A percentile compares a stretch with the other conserved stretches of the same genome.
phyloP scores from a whole-genome alignment of 2,329 filamentous ascomycete genomes.

The Akanthomyces muscarius region DNA sequence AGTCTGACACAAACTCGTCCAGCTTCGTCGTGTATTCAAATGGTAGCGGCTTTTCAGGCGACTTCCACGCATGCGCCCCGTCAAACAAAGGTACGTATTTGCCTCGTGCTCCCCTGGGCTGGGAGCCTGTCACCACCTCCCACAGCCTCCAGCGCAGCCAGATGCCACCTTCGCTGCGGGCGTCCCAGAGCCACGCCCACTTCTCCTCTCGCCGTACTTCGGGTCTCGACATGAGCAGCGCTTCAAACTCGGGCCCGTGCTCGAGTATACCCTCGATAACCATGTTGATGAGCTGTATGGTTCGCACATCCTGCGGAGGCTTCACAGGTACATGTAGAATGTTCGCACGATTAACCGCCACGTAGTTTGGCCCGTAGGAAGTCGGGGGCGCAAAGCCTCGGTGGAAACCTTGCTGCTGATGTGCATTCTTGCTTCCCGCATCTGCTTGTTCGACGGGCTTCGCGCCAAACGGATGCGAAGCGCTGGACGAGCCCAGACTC shows the following conservation, averaged over 20 bases:
- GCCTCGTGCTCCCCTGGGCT: constrained; percentile 41
- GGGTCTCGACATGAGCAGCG: constrained; percentile 80
- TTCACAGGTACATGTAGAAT: constrained; percentile 68
- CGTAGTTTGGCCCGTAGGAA: constrained; percentile 52
- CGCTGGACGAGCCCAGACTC: constrained; percentile 32
- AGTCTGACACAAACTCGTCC: constrained; percentile 76
- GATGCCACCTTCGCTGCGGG: constrained; percentile 70
- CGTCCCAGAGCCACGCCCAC: constrained; percentile 93
- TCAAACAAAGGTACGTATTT: constrained; percentile 69
- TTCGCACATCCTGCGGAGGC: constrained; percentile 71
- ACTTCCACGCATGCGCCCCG: constrained; percentile 70
- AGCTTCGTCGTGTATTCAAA: constrained; percentile 78
- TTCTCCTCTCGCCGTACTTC: constrained; percentile 82
- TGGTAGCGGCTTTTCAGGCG: constrained; percentile 66
- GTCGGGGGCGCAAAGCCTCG: constrained; percentile 72
- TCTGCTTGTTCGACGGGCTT: constrained; percentile 52
- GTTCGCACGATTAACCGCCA: constrained; percentile 41
- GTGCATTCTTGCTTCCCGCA: constrained; percentile 32
- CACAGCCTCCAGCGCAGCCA: constrained; percentile 94
- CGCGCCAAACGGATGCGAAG: constrained; percentile 71
- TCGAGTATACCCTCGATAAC: constrained; percentile 75
- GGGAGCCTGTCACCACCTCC: constrained; percentile 71
- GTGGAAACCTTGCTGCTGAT: constrained; percentile 42
- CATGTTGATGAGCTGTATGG: constrained; percentile 80
- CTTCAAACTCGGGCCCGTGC: constrained; percentile 84